A percentile compares a stretch with the other conserved stretches of the same genome.
phyloP scores from a whole-genome alignment of 495 filamentous ascomycete genomes.

The Aspergillus incahuasiensis region DNA sequence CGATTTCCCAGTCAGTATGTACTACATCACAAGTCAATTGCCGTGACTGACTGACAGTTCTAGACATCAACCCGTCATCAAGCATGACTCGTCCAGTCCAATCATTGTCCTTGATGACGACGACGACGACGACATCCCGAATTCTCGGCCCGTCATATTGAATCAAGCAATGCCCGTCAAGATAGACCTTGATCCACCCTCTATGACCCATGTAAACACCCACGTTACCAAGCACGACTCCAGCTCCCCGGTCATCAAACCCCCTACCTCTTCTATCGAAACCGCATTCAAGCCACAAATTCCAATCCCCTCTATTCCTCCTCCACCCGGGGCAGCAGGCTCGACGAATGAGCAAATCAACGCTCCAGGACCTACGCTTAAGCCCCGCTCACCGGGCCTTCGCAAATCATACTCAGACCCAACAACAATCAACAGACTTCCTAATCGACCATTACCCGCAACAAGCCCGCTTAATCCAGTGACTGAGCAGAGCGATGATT shows the following conservation, averaged over 20 bases:
- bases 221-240: not conserved
- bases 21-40: conserved; percentile 3
- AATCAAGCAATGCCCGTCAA: not conserved
- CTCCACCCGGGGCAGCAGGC: too few species aligned
- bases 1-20: conserved; percentile 33
- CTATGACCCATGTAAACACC: not conserved
- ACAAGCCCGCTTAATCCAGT: conserved; percentile 19
- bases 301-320: not conserved
- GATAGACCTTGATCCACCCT: not conserved
- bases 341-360: not conserved
- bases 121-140: conserved; percentile 20
- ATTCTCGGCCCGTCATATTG: not conserved
- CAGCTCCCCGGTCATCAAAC: not conserved
- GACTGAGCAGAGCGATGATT: conserved; percentile 17
- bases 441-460: conserved; percentile 11
- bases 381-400: conserved; percentile 19
- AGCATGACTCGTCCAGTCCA: conserved; percentile 25
- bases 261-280: not conserved
- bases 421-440: conserved; percentile 16
- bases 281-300: not conserved
- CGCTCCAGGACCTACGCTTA: conserved; percentile 1
- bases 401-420: conserved; percentile 39
- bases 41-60: conserved; percentile 11
- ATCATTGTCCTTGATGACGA: conserved; percentile 33
- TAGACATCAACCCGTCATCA: conserved; percentile 5